Evolutionary conservation across 2,329 filamentous ascomycete genomes (phyloP).

Genomic region (Exophiala viscosa): DNA sequence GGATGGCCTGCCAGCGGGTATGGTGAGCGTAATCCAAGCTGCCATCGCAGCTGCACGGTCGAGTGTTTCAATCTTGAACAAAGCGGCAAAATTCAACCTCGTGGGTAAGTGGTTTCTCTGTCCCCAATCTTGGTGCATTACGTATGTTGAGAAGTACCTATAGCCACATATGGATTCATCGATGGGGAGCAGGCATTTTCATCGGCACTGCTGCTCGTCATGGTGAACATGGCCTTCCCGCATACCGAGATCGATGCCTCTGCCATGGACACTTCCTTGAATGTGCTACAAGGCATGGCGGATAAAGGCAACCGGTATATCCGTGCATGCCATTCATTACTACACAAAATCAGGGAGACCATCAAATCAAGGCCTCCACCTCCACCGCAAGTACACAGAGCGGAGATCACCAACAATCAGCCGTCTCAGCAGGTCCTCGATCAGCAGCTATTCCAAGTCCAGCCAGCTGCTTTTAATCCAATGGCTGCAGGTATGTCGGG

Average conservation of each 20-base stretch:
- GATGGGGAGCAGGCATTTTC: constrained; percentile 1
- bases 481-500: not conserved
- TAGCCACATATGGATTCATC: constrained; percentile 1
- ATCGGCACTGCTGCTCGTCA: not conserved
- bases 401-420: not conserved
- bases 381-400: not conserved
- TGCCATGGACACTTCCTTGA: not conserved
- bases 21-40: constrained; percentile 5
- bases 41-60: constrained; percentile 6
- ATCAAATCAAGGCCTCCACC: constrained; percentile 3
- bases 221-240: constrained; percentile 2
- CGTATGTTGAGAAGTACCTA: not conserved
- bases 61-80: constrained; percentile 1
- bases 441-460: not conserved
- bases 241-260: not conserved
- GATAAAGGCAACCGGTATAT: constrained; percentile 5
- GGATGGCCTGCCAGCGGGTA: constrained; percentile 20
- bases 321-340: constrained; percentile 7
- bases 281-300: constrained; percentile 1
- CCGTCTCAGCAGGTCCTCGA: not conserved
- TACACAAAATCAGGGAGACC: constrained; percentile 4
- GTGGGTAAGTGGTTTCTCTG: not conserved
- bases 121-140: not conserved
- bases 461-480: not conserved
- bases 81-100: not conserved